Evolutionary conservation across 352 stramenopile species (phyloP), one percentile per base, ranked within the genome.

Genomic region (Saprolegnia parasitica): DNA sequence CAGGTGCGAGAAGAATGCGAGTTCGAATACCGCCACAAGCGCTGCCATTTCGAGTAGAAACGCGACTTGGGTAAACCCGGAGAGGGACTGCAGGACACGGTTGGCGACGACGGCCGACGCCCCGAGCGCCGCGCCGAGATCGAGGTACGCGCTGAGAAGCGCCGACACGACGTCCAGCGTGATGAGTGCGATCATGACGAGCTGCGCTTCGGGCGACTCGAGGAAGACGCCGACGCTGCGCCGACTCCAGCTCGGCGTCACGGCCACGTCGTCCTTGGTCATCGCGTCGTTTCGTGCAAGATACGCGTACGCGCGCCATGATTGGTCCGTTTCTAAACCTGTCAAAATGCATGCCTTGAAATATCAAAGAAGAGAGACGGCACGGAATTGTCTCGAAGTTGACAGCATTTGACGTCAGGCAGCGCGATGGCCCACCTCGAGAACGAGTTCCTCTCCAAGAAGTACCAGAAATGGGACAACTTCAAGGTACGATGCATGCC

Each of bases 391-490:
- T 49, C 42, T 15, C 13, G 42, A 49, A 49, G 42, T 35, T 35
- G 29, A 35, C 29, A 35, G 42, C 42, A 49, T n/a, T 49, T 49
- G 11, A n/a, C 42, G 11, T 49, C 18, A n/a, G 42, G 42, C 42
- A n/a, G 42, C 29, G 24, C 52, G 42, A 68, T 68, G 62, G 62
- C 62, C 15, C 62, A 68, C 23, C 40, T 68, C 6, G 72, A 77
- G 62, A 85, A 93, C 61, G 61, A 92, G 63, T 95, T 81, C 73
- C 77, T 95, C 72, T 90, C 74, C 77, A 88, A 95, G 75, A 95
- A 89, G 61, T 95, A 95, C 75, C 80, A 91, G 77, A 95, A 93
- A 72, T 95, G 86, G 86, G 83, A 90, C 74, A 84, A 91, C 63
- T 93, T 95, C 62, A 79, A 87, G 78, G 86, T 92, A 47, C 39